Percentiles rank a stretch among this genome's conserved stretches.
Evolutionary conservation across 495 filamentous ascomycete genomes (phyloP).

Genomic region (Penicillium maclennaniae): DNA sequence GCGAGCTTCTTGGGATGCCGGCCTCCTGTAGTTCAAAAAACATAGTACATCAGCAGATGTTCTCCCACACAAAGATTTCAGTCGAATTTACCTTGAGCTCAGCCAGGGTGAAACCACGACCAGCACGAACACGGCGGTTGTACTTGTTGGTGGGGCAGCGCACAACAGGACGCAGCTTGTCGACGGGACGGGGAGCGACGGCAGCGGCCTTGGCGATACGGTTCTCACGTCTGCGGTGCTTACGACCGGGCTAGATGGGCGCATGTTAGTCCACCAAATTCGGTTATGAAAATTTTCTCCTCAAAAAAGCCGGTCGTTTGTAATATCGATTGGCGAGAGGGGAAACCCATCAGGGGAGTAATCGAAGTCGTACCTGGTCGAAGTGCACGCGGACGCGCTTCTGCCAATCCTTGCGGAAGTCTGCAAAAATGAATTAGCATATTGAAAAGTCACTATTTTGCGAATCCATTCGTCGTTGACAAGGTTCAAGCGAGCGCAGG

Average conservation of each 20-base stretch:
- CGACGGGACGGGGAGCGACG: conserved; percentile 92
- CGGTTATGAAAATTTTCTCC: conserved; percentile 10
- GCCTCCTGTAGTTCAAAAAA: conserved; percentile 62
- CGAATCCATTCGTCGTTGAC: not conserved
- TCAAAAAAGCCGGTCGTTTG: conserved; percentile 17
- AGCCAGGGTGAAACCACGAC: conserved; percentile 92
- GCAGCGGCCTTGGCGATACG: conserved; percentile 88
- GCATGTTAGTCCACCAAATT: conserved; percentile 30
- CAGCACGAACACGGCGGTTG: conserved; percentile 95
- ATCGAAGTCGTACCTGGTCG: conserved; percentile 78
- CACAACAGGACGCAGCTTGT: conserved; percentile 93
- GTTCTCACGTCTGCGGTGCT: conserved; percentile 83
- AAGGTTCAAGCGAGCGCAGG: conserved; percentile 1
- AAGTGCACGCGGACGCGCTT: conserved; percentile 97
- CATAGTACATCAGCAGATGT: conserved; percentile 13
- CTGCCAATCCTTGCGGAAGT: conserved; percentile 99
- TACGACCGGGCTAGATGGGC: conserved; percentile 75
- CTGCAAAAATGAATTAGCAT: conserved; percentile 45
- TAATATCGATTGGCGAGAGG: conserved; percentile 18
- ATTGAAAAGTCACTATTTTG: conserved; percentile 22
- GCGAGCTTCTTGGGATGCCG: conserved; percentile 91
- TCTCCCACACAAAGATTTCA: not conserved
- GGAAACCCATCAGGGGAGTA: conserved; percentile 13
- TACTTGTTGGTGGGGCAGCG: conserved; percentile 95
- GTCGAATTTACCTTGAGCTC: conserved; percentile 84